Base-by-base conservation (phyloP, 1,284 basidiomycete genomes). In the Trichosporon inkin region DNA sequence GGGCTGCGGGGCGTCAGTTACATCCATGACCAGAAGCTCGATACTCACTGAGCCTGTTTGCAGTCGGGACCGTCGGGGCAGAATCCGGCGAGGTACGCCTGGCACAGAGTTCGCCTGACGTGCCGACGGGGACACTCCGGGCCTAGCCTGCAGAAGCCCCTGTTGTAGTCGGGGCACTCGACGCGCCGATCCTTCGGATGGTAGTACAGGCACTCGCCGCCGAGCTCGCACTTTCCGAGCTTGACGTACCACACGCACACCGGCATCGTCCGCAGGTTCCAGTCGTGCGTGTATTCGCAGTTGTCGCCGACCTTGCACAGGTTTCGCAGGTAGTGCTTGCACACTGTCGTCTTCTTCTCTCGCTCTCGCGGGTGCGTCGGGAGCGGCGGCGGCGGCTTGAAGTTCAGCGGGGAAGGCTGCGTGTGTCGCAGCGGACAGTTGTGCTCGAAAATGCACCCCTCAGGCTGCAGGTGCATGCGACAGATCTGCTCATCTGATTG, bases 231-330 rank as follows among this genome's bases (percentile, higher is more conserved):
- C 79, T 95, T 99, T 5, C 96, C 96, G 73, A 93, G 95, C 77
- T 96, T 96, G 61, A 92, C 92, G 76, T 88, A 99, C 92, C 94
- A 98, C 85, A 94, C 92, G 76, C 96, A 99, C 76, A 97, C 92
- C n/a, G 96, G 96, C 92, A 99, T 99, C 60, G 92, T 88, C 67
- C 95, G 83, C 62, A 99, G 83, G 76, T 99, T 97, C 81, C 97
- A 99, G 80, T 99, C 96, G 80, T 99, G 96, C 74, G 99, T 83
- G 79, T 99, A 99, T 80, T 99, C 96, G 81, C 96, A 99, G 44
- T 88, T 88, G 74, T 96, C 91, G 60, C 93, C 95, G 78, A 99
- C 99, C 81, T 99, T 99, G 81, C 96, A 99, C 40, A 99, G 83
- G 28, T 96, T 96, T 63, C 96, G 85, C 35, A 99, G 85, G 91